phyloP scores from a whole-genome alignment of 1,139 yeast species.

The Blastobotrys apis region DNA sequence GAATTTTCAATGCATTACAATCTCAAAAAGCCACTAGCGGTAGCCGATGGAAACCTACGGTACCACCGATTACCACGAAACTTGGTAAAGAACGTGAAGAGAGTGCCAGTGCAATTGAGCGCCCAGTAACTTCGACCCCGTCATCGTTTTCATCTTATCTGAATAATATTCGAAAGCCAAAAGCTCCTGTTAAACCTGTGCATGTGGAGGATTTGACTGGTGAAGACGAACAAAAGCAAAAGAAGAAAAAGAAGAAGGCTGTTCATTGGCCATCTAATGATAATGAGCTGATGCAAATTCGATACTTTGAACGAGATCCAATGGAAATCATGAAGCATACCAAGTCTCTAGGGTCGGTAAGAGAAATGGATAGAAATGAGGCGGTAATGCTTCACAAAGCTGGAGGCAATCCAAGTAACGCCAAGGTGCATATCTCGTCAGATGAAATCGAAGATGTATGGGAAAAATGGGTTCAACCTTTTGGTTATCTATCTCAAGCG shows the following conservation, averaged over 20 bases:
- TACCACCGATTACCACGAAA: conserved; percentile 7
- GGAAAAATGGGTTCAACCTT: background rate
- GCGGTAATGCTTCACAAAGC: conserved; percentile 22
- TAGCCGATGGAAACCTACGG: background rate
- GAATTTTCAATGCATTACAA: background rate
- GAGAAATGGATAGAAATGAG: conserved; percentile 30
- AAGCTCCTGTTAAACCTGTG: background rate
- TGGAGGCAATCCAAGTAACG: background rate
- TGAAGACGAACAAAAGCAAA: conserved; percentile 8
- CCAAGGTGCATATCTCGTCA: too few relatives aligned
- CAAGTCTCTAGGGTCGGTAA: conserved; percentile 26
- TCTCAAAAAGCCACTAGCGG: background rate
- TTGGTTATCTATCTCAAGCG: background rate
- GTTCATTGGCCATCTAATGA: conserved; percentile 37
- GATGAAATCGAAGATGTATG: background rate
- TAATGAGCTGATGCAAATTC: conserved; percentile 39
- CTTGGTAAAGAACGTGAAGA: background rate
- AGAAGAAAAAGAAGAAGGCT: conserved; percentile 29
- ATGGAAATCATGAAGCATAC: conserved; percentile 36
- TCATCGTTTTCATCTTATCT: conserved; percentile 5
- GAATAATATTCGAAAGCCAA: background rate
- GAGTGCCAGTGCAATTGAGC: background rate
- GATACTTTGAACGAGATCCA: conserved; percentile 42
- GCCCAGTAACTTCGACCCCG: background rate
- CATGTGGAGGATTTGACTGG: background rate